phyloP scores from a whole-genome alignment of 345 rosid genomes.

The Laguncularia racemosa region DNA sequence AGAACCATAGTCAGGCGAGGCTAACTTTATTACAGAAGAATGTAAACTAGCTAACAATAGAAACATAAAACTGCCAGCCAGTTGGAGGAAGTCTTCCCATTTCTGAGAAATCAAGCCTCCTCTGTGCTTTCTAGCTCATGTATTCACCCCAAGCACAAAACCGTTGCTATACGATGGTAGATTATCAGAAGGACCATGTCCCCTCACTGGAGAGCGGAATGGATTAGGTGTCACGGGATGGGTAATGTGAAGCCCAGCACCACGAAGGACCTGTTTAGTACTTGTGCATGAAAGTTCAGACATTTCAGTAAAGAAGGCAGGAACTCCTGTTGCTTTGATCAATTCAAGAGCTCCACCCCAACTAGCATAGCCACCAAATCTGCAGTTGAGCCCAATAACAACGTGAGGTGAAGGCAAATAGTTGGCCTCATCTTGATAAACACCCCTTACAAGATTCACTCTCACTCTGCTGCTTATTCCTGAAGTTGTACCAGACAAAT shows the following conservation, averaged over 20 bases:
- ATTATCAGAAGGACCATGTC: constrained; percentile 20
- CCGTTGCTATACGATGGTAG: constrained; percentile 39
- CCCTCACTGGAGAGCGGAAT: constrained; percentile 28
- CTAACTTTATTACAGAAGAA: too few relatives aligned
- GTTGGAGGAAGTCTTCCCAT: too few relatives aligned
- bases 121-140: constrained; percentile 7
- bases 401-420: constrained; percentile 42
- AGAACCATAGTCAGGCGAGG: too few relatives aligned
- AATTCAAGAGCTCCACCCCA: constrained; percentile 43
- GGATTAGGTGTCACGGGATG: constrained; percentile 34
- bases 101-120: too few relatives aligned
- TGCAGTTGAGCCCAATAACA: constrained; percentile 42
- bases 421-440: constrained; percentile 47
- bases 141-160: constrained; percentile 34
- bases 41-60: too few relatives aligned
- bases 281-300: constrained; percentile 43
- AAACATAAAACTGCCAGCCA: too few relatives aligned
- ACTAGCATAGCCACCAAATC: constrained; percentile 24
- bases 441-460: constrained; percentile 36
- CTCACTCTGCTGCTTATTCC: constrained; percentile 37
- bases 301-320: constrained; percentile 41
- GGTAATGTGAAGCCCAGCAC: constrained; percentile 34
- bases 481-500: constrained; percentile 33
- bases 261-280: constrained; percentile 34
- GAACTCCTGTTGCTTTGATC: constrained; percentile 27